These are phyloP conservation scores for Scytalidium lignicola DNA, from an alignment of 2,329 filamentous ascomycete species.

Conservation along the genomic window DNA sequence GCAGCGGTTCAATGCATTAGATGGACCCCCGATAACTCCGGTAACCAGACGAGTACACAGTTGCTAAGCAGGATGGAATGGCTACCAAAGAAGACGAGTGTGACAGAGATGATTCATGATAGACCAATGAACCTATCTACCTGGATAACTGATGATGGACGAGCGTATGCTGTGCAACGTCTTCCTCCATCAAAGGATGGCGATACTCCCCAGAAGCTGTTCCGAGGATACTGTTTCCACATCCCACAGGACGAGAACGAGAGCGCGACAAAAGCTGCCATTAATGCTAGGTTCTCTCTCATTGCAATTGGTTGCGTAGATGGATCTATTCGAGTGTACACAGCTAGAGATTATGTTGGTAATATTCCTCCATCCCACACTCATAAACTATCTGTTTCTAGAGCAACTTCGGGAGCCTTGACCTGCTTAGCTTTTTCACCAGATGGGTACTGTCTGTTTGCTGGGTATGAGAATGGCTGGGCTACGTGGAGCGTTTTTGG, in stretches of 20 bases:
- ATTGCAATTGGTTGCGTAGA: constrained; percentile 80
- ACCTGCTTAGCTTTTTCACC: constrained; percentile 82
- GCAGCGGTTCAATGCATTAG: constrained; percentile 95
- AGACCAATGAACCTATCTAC: constrained; percentile 93
- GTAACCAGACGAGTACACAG: constrained; percentile 85
- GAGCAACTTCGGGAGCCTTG: constrained; percentile 61
- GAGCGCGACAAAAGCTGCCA: constrained; percentile 67
- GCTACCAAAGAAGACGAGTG: constrained; percentile 70
- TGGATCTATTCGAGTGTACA: constrained; percentile 83
- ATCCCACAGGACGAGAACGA: constrained; percentile 54
- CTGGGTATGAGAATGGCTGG: constrained; percentile 89
- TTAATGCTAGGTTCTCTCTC: constrained; percentile 93
- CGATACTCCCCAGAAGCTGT: constrained; percentile 55
- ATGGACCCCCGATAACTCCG: constrained; percentile 80
- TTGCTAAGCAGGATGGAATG: constrained; percentile 82
- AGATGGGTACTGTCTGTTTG: constrained; percentile 94
- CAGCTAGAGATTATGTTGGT: constrained; percentile 85
- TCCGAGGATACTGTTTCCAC: constrained; percentile 90
- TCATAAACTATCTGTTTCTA: constrained; percentile 64
- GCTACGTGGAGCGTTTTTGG: constrained; percentile 97
- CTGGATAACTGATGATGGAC: constrained; percentile 86
- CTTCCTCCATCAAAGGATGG: constrained; percentile 38
- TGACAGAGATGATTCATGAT: constrained; percentile 87
- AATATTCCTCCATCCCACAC: constrained; percentile 86
- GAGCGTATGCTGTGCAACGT: constrained; percentile 86